Evolutionary conservation across 257 asterid species (phyloP).

Genomic region (Scutellaria baicalensis): DNA sequence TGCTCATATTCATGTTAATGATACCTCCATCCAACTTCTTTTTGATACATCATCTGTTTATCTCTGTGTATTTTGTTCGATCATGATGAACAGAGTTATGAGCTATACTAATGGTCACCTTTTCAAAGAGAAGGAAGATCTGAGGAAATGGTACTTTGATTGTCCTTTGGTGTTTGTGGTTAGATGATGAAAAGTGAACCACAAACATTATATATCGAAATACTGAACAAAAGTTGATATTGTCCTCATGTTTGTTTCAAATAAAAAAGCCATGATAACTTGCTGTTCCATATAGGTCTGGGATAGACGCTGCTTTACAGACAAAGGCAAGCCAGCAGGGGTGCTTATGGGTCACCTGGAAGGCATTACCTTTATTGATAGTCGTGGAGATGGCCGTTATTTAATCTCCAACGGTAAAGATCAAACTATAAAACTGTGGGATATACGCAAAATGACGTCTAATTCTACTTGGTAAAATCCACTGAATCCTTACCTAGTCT

Average conservation of each 20-base stretch:
- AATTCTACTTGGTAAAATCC: slow-evolving; percentile 40
- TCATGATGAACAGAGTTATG: background rate
- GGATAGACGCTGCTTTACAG: slow-evolving; percentile 75
- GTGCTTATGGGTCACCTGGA: slow-evolving; percentile 78
- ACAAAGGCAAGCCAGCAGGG: slow-evolving; percentile 66
- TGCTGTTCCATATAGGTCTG: slow-evolving; percentile 47
- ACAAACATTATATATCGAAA: too few relatives aligned
- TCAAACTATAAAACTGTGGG: slow-evolving; percentile 84
- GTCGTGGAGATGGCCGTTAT: slow-evolving; percentile 82
- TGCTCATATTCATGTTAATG: background rate
- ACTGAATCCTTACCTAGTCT: background rate
- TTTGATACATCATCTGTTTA: background rate
- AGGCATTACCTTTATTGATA: slow-evolving; percentile 75
- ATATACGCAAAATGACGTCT: slow-evolving; percentile 73
- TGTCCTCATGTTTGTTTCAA: background rate
- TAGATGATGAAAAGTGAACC: background rate
- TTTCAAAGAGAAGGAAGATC: too few relatives aligned
- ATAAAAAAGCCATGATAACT: background rate
- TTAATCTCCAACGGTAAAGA: slow-evolving; percentile 87
- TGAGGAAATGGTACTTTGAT: background rate
- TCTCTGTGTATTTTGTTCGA: background rate
- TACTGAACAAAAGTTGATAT: background rate
- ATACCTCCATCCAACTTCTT: background rate
- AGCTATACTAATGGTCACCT: background rate
- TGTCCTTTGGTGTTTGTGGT: background rate